Evolutionary conservation across 805 yeast species (phyloP).

Genomic region (Starmerella lactis-condensi): DNA sequence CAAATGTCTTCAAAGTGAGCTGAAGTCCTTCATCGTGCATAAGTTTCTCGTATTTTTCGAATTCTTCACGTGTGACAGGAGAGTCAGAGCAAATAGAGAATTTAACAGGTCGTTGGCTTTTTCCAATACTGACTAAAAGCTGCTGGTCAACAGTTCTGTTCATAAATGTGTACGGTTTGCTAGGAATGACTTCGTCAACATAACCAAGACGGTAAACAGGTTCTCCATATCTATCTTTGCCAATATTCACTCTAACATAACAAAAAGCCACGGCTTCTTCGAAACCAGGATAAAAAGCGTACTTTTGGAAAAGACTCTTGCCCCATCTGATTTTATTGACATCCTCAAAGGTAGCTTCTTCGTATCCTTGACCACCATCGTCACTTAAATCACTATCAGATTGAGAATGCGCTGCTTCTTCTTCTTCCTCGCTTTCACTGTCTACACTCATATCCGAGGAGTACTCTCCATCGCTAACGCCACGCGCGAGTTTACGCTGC

Average conservation of each 20-base stretch:
- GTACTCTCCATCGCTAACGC: conserved; percentile 27
- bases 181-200: conserved; percentile 41
- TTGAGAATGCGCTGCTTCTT: conserved; percentile 30
- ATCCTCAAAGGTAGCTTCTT: conserved; percentile 39
- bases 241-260: conserved; percentile 69
- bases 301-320: conserved; percentile 54
- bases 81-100: conserved; percentile 68
- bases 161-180: conserved; percentile 33
- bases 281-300: conserved; percentile 68
- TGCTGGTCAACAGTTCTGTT: conserved; percentile 36
- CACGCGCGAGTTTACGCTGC: conserved; percentile 2
- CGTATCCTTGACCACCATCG: conserved; percentile 26
- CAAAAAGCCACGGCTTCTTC: conserved; percentile 51
- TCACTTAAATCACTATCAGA: too few relatives aligned
- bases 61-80: conserved; percentile 52
- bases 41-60: conserved; percentile 45
- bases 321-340: conserved; percentile 61
- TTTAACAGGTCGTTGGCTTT: conserved; percentile 52
- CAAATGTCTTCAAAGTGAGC: conserved; percentile 45
- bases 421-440: conserved; percentile 19
- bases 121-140: conserved; percentile 66
- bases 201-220: conserved; percentile 69
- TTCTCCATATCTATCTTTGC: conserved; percentile 42
- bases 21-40: conserved; percentile 37
- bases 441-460: conserved; percentile 10